These are phyloP conservation scores for Cladosporium velox DNA, from an alignment of 2,329 filamentous ascomycete genomes.

Conservation along the genomic window DNA sequence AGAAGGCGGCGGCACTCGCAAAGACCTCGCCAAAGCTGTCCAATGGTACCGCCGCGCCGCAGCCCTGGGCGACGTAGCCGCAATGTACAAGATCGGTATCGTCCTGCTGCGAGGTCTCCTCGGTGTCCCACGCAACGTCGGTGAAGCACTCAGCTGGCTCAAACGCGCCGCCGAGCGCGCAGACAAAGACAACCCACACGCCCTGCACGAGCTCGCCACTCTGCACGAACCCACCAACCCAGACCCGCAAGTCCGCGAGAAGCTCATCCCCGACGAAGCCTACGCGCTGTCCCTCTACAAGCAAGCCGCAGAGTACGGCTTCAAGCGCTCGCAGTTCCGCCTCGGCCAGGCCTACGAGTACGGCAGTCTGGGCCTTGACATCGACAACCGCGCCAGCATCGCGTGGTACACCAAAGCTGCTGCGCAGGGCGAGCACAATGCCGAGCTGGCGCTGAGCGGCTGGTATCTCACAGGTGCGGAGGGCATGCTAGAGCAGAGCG, in stretches of 20 bases:
- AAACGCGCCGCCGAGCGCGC: constrained; percentile 89
- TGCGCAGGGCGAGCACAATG: constrained; percentile 90
- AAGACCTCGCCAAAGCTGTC: constrained; percentile 89
- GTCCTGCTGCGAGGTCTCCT: constrained; percentile 90
- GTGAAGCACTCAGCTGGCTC: constrained; percentile 87
- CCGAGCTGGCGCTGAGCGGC: constrained; percentile 63
- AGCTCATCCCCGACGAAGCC: constrained; percentile 75
- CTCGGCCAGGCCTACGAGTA: constrained; percentile 89
- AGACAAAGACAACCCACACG: constrained; percentile 88
- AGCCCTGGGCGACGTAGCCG: constrained; percentile 82
- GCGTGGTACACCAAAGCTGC: constrained; percentile 93
- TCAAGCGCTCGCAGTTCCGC: constrained; percentile 92
- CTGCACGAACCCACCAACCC: constrained; percentile 65
- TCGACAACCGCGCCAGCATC: constrained; percentile 83
- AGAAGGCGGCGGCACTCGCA: constrained; percentile 87
- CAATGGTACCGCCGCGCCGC: constrained; percentile 98
- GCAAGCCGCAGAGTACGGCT: constrained; percentile 83
- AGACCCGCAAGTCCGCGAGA: constrained; percentile 59
- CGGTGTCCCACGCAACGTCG: constrained; percentile 78
- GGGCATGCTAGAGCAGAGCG: constrained; percentile 84
- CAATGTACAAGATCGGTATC: constrained; percentile 99
- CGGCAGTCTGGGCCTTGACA: constrained; percentile 75
- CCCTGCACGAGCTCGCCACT: constrained; percentile 79
- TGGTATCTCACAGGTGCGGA: constrained; percentile 86
- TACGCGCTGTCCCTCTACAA: constrained; percentile 82